Percentiles rank a stretch among this genome's conserved stretches.
Conservation (phyloP, 257 asterid species). For the Solanum arcanum region DNA sequence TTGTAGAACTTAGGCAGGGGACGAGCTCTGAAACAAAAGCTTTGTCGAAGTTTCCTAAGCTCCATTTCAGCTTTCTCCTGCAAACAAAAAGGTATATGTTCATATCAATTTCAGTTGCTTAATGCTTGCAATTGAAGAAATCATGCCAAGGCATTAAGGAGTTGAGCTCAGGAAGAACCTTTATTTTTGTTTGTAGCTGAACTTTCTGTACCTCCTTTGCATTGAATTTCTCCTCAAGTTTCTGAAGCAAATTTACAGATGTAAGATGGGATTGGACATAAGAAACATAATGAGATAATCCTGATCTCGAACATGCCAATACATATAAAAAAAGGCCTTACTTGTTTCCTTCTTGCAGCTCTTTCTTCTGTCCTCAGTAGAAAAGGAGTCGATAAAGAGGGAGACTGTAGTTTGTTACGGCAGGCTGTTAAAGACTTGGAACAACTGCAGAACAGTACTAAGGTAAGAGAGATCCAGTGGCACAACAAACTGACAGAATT, state of each 20-base stretch:
- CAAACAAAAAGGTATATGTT: neutral
- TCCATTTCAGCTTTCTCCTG: conserved; percentile 84
- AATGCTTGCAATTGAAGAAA: neutral
- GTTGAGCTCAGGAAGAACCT: conserved; percentile 28
- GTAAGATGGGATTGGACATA: neutral
- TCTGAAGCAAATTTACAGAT: conserved; percentile 19
- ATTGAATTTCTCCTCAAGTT: conserved; percentile 81
- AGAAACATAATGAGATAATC: neutral
- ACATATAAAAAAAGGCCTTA: neutral
- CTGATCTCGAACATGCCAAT: neutral
- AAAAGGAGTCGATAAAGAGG: conserved; percentile 60
- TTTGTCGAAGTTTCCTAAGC: conserved; percentile 51
- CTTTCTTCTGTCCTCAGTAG: conserved; percentile 74
- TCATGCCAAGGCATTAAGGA: neutral
- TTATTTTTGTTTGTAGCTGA: conserved; percentile 47
- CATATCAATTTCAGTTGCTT: neutral
- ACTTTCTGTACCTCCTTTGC: conserved; percentile 43
- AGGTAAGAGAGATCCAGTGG: neutral
- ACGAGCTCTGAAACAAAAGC: conserved; percentile 76
- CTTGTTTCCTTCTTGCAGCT: conserved; percentile 90
- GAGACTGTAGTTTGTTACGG: conserved; percentile 66
- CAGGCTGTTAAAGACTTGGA: conserved; percentile 64
- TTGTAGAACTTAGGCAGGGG: conserved; percentile 66
- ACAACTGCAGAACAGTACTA: conserved; percentile 5
- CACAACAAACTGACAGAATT: neutral